phyloP scores from a whole-genome alignment of 208 protist genomes.

The Leishmania amazonensis region DNA sequence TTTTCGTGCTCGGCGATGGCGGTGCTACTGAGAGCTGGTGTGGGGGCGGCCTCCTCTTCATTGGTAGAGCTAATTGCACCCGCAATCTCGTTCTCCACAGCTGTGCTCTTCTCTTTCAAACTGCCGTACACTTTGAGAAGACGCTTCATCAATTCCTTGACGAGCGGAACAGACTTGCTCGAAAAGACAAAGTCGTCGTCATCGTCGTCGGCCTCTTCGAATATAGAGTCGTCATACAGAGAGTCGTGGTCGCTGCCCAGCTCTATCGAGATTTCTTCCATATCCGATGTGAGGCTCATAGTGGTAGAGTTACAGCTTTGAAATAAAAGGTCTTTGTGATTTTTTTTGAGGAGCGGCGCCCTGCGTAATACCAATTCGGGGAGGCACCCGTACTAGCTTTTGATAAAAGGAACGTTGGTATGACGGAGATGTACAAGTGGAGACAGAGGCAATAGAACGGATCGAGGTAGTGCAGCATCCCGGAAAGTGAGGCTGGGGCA shows the following conservation, averaged over 20 bases:
- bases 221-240: slow-evolving; percentile 24
- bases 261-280: slow-evolving; percentile 31
- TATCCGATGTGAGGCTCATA: slow-evolving; percentile 20
- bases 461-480: neutral
- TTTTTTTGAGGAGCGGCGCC: neutral
- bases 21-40: slow-evolving; percentile 3
- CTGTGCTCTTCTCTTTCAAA: slow-evolving; percentile 21
- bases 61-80: slow-evolving; percentile 3
- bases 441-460: neutral
- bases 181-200: slow-evolving; percentile 42
- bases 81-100: slow-evolving; percentile 21
- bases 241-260: slow-evolving; percentile 23
- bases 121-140: slow-evolving; percentile 32
- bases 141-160: slow-evolving; percentile 53
- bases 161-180: slow-evolving; percentile 29
- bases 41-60: neutral
- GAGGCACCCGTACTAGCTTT: neutral
- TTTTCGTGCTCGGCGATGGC: slow-evolving; percentile 12
- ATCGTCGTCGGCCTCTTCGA: slow-evolving; percentile 37
- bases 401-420: neutral
- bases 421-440: neutral
- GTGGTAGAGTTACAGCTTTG: slow-evolving; percentile 9
- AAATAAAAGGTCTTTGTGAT: neutral
- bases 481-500: neutral
- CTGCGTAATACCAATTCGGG: neutral